Evolutionary conservation across 176 grass and related monocot genomes (phyloP), one percentile per base, ranked within the genome.

Genomic region (Eragrostis curvula): DNA sequence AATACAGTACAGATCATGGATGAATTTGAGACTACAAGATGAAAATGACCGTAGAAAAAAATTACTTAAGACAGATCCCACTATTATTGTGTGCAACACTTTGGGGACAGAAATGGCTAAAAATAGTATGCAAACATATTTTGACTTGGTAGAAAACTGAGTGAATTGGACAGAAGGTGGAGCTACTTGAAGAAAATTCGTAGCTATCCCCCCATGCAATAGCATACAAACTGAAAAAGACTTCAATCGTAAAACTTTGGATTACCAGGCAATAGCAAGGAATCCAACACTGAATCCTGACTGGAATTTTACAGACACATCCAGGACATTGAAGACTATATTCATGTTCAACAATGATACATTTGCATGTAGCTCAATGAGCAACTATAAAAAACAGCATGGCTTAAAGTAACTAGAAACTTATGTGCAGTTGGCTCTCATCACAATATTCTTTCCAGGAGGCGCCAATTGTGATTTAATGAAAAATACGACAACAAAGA

Each of bases 321-420:
- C 27, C 41, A 88, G 60, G 32, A 75, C 53, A 20, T 63, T 74
- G 3, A 76, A 27, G 12, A 68, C 17, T 52, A 56, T 56, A 8
- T 53, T 45, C 36, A 46, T 30, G 70, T 14, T 66, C 10, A 1
- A 66, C 72, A 73, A 17, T 66, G 48, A 83, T 49, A 57, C 66
- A 68, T 75, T 76, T 76, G 7, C 72, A 78, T 66, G 14, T 41
- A 67, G n/a, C 12, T 24, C 14, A 59, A 48, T 47, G 58, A 71
- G 18, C 29, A 81, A 77, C 15, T 71, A 10, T 21, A 63, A 77
- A 84, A 81, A 49, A 30, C 40, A 73, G 49, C 49, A 87, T 43
- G 16, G 5, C 24, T 30, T 74, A 66, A 65, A 53, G 23, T 52
- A 56, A 80, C 12, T 25, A 79, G 40, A 82, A 21, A 18, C 8